Evolutionary conservation across 1,284 basidiomycete genomes (phyloP).

Genomic region (Phenoliferia sp.): DNA sequence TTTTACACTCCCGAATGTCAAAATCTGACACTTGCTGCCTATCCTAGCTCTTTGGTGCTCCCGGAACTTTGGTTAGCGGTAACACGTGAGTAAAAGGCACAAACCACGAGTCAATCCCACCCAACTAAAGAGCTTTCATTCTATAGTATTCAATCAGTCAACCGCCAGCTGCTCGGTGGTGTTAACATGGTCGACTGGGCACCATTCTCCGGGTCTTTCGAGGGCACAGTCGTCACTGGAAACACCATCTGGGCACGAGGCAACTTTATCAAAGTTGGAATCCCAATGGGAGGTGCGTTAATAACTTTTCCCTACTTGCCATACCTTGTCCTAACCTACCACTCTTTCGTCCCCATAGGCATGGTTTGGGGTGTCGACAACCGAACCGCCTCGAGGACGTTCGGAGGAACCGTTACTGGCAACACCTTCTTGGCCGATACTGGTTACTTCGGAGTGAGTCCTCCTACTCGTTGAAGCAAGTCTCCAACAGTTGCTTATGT

Average conservation of each 20-base stretch:
- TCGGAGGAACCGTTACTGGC: constrained; percentile 56
- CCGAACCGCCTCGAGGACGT: constrained; percentile 19
- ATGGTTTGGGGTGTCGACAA: constrained; percentile 34
- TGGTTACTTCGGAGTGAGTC: constrained; percentile 45
- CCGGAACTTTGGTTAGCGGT: not conserved
- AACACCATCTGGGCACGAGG: not conserved
- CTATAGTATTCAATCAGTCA: not conserved
- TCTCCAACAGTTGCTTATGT: constrained; percentile 14
- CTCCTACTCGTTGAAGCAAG: too few relatives aligned
- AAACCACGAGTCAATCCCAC: too few relatives aligned
- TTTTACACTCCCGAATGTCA: not conserved
- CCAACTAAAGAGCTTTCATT: too few relatives aligned
- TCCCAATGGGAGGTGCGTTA: not conserved
- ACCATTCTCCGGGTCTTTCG: not conserved
- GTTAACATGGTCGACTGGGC: constrained; percentile 60
- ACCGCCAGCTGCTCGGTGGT: constrained; percentile 1
- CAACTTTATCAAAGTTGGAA: not conserved
- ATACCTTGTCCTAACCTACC: too few relatives aligned
- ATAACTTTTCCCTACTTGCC: not conserved
- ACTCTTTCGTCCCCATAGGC: too few relatives aligned
- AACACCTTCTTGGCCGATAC: constrained; percentile 51
- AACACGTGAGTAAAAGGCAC: too few relatives aligned
- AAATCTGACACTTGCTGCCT: not conserved
- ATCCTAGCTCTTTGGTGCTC: not conserved
- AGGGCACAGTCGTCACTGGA: not conserved